Conservation (phyloP, 495 filamentous ascomycete genomes). For the Penicillium crystallinum region DNA sequence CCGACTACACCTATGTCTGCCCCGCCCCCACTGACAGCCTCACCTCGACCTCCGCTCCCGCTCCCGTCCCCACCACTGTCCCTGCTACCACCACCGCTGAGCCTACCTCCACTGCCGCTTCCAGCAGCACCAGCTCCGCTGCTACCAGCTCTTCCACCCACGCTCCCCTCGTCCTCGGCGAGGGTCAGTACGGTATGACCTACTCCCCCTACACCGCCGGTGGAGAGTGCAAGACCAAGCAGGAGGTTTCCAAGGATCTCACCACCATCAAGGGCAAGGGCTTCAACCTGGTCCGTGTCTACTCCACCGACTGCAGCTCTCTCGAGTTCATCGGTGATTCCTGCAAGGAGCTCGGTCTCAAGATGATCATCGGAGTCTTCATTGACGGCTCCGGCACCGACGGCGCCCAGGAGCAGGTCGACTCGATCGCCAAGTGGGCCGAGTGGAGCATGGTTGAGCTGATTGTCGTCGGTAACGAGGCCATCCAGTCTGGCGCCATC, state of each 20-base stretch:
- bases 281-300: constrained; percentile 79
- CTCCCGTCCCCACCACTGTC: constrained; percentile 22
- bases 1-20: constrained; percentile 65
- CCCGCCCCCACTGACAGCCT: constrained; percentile 50
- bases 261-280: constrained; percentile 62
- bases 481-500: constrained; percentile 65
- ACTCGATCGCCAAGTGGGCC: constrained; percentile 65
- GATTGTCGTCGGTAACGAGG: constrained; percentile 87
- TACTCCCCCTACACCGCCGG: constrained; percentile 74
- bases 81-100: constrained; percentile 14
- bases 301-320: constrained; percentile 84
- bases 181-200: constrained; percentile 77
- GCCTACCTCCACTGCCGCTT: constrained; percentile 9
- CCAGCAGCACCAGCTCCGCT: constrained; percentile 15
- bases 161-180: constrained; percentile 15
- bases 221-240: constrained; percentile 62
- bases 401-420: constrained; percentile 61
- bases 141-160: constrained; percentile 9
- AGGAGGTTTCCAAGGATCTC: constrained; percentile 61
- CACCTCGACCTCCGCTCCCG: constrained; percentile 17
- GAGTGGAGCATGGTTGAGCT: constrained; percentile 72
- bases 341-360: constrained; percentile 55
- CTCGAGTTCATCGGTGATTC: constrained; percentile 69
- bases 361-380: constrained; percentile 82
- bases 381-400: constrained; percentile 60